A percentile compares a stretch with the other conserved stretches of the same genome.
Evolutionary conservation across 2,329 filamentous ascomycete species (phyloP).

Genomic region (Celoporthe dispersa): DNA sequence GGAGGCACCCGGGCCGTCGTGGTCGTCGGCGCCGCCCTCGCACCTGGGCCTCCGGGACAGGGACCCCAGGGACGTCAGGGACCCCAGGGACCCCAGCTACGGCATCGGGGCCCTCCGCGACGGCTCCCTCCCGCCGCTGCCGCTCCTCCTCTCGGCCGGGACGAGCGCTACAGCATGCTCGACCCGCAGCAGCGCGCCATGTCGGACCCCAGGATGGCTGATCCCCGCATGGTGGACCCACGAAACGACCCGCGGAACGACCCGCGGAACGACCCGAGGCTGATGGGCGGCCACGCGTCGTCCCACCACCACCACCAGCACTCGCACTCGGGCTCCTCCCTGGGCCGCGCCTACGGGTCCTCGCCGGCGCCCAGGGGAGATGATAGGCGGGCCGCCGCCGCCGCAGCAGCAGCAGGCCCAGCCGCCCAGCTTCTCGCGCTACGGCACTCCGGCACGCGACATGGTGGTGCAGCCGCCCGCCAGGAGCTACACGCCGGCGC

Average conservation of each 20-base stretch:
- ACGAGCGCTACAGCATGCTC: conserved; percentile 27
- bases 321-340: conserved; percentile 28
- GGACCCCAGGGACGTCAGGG: conserved; percentile 18
- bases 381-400: conserved; percentile 24
- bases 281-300: conserved; percentile 28
- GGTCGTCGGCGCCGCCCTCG: conserved; percentile 36
- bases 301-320: conserved; percentile 29
- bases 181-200: conserved; percentile 21
- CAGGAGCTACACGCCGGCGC: conserved; percentile 25
- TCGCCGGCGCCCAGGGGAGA: conserved; percentile 26
- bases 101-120: conserved; percentile 22
- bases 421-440: conserved; percentile 20
- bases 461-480: conserved; percentile 13
- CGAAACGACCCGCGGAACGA: background rate
- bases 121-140: background rate
- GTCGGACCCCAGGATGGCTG: conserved; percentile 25
- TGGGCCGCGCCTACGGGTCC: conserved; percentile 20
- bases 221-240: conserved; percentile 24
- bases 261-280: background rate
- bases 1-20: conserved; percentile 41
- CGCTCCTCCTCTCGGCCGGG: background rate
- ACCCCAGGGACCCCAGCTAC: conserved; percentile 25
- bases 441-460: conserved; percentile 26
- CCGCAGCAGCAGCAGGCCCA: conserved; percentile 24
- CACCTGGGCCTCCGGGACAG: conserved; percentile 34